Evolutionary conservation across 176 grass and related monocot species (phyloP), one percentile per base, ranked within the genome.

Genomic region (Oryza rufipogon): DNA sequence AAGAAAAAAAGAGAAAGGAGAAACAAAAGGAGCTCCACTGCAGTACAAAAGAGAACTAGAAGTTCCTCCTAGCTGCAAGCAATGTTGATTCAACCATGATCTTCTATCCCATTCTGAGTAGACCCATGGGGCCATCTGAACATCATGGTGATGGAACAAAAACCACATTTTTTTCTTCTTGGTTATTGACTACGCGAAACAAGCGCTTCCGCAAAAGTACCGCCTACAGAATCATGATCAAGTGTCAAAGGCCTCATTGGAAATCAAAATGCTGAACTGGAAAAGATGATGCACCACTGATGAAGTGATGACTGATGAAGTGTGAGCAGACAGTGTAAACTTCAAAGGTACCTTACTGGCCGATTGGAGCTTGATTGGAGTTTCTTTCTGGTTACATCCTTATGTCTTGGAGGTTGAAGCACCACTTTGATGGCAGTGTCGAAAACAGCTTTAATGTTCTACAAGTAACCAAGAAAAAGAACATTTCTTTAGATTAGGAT

Each of bases 371-470:
- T 78, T 63, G 49, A 66, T 68, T 85, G 80, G 26, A 84, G 80
- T 85, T 92, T 82, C 86, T 92, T 94, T 20, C 70, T 84, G 56
- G 82, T 84, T 70, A 80, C 87, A 73, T 91, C 87, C 78, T 88
- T 97, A 75, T 82, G 67, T 75, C 89, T 89, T 70, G 84, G 86
- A 51, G 94, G 94, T 73, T 91, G 90, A 85, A 97, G 90, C 38
- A 94, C 88, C 32, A 92, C 92, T 80, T 97, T 97, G 79, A 97
- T 94, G 7, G 92, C 92, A 2, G 94, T 93, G 75, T 92, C 86
- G 17, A 97, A 94, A 71, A 94, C 90, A 66, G 80, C 77, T 70
- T 97, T 97, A 47, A 94, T 80, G 77, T 90, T 92, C 92, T 94
- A 75, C 20, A 66, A 14, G 67, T 19, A 60, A 88, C 12, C 8